Evolutionary conservation across 352 stramenopile genomes (phyloP), one percentile per base, ranked within the genome.

Genomic region (Globisporangium barbulae): DNA sequence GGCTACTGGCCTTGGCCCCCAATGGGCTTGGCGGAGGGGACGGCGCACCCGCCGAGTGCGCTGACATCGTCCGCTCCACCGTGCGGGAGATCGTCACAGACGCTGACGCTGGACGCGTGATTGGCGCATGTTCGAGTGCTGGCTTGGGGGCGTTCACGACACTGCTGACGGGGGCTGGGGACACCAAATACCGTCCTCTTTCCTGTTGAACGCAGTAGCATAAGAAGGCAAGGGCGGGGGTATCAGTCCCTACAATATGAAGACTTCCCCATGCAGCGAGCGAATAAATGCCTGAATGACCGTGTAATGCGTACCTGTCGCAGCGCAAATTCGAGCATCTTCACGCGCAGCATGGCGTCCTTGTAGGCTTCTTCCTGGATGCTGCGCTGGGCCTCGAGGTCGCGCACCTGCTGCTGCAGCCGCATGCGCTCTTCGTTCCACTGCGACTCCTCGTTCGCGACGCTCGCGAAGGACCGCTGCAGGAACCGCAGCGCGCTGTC

Each of bases 271-370:
- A 45, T n/a, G 5, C 4, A n/a, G n/a, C 3, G 28, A 13, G 5
- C 7, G 9, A 49, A 35, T 15, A 39, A 3, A 45, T 10, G 5
- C 15, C 8, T 42, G 15, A 5, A 19, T 49, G 65, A 37, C 37
- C 30, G 9, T 42, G 54, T 21, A 35, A 21, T 58, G 35, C 67
- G 28, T 21, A 85, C 76, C 76, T 93, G 85, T 3, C 81, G 80
- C 48, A 96, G 67, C 54, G 87, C 87, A 65, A 93, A 96, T 58
- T 96, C 85, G 67, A 96, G 83, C 87, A 96, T 96, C 70, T 96
- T 96, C 45, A 96, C 74, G 48, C 86, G 87, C 61, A 94, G 64
- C 72, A 96, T 75, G 10, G 81, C 83, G 50, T 96, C 87, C 65
- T 94, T 94, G 64, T 93, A 93, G 41, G 80, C 82, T 28, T 92